A percentile compares a stretch with the other conserved stretches of the same genome.
Conservation (phyloP, 805 yeast species). For the Starmerella bombi region DNA sequence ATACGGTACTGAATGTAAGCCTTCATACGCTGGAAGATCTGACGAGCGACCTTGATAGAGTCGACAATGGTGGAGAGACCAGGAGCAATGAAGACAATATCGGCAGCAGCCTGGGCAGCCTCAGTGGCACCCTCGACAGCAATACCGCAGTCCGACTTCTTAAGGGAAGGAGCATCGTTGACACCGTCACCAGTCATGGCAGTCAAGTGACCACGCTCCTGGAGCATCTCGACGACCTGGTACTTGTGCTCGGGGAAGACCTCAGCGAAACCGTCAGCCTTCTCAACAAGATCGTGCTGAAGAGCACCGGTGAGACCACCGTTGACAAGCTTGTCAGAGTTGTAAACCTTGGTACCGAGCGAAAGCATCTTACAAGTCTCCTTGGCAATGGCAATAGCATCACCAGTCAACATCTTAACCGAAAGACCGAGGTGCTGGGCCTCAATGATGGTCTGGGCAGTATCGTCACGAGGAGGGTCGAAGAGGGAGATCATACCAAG, state of each 20-base stretch:
- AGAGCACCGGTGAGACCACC: conserved; percentile 97
- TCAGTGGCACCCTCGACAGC: conserved; percentile 98
- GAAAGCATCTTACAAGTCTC: conserved; percentile 97
- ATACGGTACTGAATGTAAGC: conserved; percentile 96
- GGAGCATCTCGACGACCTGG: conserved; percentile 89
- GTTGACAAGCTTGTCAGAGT: conserved; percentile 91
- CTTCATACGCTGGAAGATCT: conserved; percentile 98
- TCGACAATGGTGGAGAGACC: conserved; percentile 92
- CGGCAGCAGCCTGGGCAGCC: conserved; percentile 95
- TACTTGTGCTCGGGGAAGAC: conserved; percentile 97
- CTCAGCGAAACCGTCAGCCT: conserved; percentile 97
- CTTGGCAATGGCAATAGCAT: conserved; percentile 97
- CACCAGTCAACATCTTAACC: conserved; percentile 97
- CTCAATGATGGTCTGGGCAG: conserved; percentile 88
- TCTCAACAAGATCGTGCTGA: conserved; percentile 93
- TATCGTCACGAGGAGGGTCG: conserved; percentile 98
- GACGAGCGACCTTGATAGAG: conserved; percentile 88
- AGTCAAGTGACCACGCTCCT: conserved; percentile 90
- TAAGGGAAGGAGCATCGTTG: conserved; percentile 93
- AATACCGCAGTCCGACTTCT: conserved; percentile 93
- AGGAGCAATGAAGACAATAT: conserved; percentile 88
- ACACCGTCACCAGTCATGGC: conserved; percentile 99
- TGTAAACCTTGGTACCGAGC: conserved; percentile 89
- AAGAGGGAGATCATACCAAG: conserved; percentile 96
- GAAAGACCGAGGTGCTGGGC: conserved; percentile 86